phyloP scores from a whole-genome alignment of 306 rosid genomes.

The Gastrolobium bilobum region DNA sequence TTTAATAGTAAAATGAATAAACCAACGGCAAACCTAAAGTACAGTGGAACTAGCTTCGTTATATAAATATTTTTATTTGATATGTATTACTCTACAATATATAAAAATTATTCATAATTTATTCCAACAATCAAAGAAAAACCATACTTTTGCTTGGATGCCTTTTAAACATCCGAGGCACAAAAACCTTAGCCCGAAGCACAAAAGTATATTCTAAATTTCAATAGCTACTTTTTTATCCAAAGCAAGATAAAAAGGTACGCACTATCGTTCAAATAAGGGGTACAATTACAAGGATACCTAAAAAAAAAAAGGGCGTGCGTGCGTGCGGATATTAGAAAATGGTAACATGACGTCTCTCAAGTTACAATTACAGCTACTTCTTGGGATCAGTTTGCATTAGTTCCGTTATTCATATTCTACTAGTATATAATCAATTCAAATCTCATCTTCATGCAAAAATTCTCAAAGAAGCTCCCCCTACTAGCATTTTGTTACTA shows the following conservation, averaged over 20 bases:
- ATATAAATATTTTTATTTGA: too few species aligned
- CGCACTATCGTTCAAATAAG: background rate
- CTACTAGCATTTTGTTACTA: background rate
- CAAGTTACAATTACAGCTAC: background rate
- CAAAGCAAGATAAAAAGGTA: background rate
- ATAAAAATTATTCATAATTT: background rate
- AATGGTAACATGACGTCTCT: background rate
- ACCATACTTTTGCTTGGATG: background rate
- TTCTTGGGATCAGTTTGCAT: conserved; percentile 26
- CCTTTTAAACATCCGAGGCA: background rate
- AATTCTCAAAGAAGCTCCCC: background rate
- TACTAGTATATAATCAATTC: background rate
- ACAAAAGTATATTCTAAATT: background rate
- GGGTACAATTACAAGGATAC: background rate
- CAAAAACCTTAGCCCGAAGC: background rate
- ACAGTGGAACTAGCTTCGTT: too few species aligned
- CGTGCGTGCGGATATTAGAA: background rate
- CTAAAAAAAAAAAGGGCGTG: background rate
- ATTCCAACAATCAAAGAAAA: background rate
- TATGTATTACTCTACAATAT: too few species aligned
- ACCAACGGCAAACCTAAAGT: too few species aligned
- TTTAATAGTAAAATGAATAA: too few species aligned
- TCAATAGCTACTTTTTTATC: background rate
- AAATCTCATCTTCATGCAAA: background rate
- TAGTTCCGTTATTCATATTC: background rate